Conservation (phyloP, 345 rosid species). For the Citrus inodora region DNA sequence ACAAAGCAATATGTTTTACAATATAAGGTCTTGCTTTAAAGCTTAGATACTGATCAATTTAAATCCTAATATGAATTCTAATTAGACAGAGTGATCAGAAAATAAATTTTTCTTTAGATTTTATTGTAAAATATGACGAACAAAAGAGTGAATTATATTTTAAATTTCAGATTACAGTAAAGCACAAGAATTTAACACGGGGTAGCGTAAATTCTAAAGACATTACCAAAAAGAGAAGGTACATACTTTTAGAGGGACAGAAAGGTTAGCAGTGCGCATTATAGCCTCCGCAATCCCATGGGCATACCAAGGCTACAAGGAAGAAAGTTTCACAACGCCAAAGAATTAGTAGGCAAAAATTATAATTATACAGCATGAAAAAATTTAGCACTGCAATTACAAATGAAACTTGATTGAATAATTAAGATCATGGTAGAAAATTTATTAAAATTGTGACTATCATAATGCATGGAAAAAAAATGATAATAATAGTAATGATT, state of each 20-base stretch:
- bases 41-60: not conserved
- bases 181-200: constrained; percentile 1
- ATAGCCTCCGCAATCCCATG: constrained; percentile 97
- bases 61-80: not conserved
- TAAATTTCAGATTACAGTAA: not conserved
- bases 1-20: not conserved
- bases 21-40: not conserved
- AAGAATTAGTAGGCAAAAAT: constrained; percentile 2
- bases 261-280: constrained; percentile 81
- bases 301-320: constrained; percentile 94
- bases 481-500: too few relatives aligned
- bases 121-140: not conserved
- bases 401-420: constrained; percentile 7
- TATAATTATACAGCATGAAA: constrained; percentile 2
- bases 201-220: not conserved
- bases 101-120: not conserved
- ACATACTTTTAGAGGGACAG: constrained; percentile 79
- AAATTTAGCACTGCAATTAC: not conserved
- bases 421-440: not conserved
- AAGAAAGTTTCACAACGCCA: constrained; percentile 14
- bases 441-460: not conserved
- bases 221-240: not conserved
- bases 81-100: not conserved
- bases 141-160: not conserved
- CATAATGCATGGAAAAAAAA: not conserved